Base-by-base conservation (phyloP, 2,329 filamentous ascomycete genomes). In the Diaporthe nobilis region DNA sequence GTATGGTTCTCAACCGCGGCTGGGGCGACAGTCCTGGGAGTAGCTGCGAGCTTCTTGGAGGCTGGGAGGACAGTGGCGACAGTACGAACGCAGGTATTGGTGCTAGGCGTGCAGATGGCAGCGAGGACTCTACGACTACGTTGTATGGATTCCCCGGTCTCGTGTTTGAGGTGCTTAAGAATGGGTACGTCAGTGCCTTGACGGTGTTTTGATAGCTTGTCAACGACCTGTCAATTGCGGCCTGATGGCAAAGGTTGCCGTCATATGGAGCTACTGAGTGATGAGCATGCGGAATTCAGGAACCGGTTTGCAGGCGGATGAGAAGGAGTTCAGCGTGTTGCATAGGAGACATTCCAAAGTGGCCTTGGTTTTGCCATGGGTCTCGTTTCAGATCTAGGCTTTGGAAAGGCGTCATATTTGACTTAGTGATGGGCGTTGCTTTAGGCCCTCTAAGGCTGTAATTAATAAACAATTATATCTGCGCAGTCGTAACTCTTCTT, bases 121-220 rank as follows among this genome's bases (percentile, higher is more conserved):
- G 83, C 60, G 88, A 89, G 53, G 90, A 92, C 79, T 90, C 90
- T 76, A 92, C 90, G 74, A 98, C 96, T 22, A 96, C 96, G 77
- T 85, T 99, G 39, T 98, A 95, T 85, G 96, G 96, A 1, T 98
- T 98, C 81, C 96, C 97, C 0, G 96, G 97, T 0, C 86, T 98
- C 84, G 92, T 98, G 63, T 98, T 99, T 86, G 97, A 99, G 85
- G 96, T 99, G 39, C 85, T 98, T 83, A 96, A 94, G 91, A 98
- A 98, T 82, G 95, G 94, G 5, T 93, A 92, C 77, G 94, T 99
- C 34, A 97, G 95, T 84, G 94, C 94, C 37, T 87, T 98, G 82
- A 98, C 96, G 13, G 92, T 98, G 34, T 98, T 96, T 86, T 98
- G 83, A 90, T 70, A 9, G 0, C 34, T 34, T n/a, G 22, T n/a